A percentile compares a stretch with the other conserved stretches of the same genome.
phyloP scores from a whole-genome alignment of 306 rosid genomes.

The Rosa chinensis region DNA sequence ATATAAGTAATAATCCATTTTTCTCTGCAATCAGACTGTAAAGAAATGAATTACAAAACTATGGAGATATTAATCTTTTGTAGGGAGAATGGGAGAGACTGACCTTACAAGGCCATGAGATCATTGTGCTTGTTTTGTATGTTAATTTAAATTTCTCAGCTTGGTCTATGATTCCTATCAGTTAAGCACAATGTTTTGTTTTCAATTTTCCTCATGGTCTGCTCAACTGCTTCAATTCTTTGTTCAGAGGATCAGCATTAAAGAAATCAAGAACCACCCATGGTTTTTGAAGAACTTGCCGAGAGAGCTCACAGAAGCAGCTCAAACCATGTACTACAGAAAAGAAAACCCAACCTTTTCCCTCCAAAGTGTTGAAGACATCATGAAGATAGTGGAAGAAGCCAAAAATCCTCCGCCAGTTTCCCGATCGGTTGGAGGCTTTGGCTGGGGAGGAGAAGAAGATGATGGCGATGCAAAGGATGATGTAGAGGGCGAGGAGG shows the following conservation, averaged over 20 bases:
- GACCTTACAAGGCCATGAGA: background rate
- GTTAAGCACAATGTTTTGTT: background rate
- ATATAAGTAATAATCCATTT: background rate
- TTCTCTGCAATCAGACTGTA: background rate
- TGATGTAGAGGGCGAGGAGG: constrained; percentile 35
- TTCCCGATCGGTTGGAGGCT: constrained; percentile 59
- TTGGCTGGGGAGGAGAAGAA: constrained; percentile 76
- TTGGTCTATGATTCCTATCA: background rate
- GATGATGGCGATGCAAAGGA: constrained; percentile 49
- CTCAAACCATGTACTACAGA: constrained; percentile 67
- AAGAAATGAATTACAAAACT: background rate
- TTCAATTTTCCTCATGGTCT: background rate
- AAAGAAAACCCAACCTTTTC: constrained; percentile 80
- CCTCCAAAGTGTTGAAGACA: constrained; percentile 64
- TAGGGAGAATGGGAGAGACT: background rate
- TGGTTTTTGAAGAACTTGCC: constrained; percentile 88
- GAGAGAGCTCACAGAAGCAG: constrained; percentile 75
- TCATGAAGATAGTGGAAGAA: constrained; percentile 75
- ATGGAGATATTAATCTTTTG: background rate
- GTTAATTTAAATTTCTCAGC: background rate
- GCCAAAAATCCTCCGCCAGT: constrained; percentile 57
- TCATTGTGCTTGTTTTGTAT: background rate
- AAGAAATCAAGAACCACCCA: constrained; percentile 77
- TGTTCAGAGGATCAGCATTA: constrained; percentile 72
- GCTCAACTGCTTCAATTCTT: constrained; percentile 28